A percentile compares a stretch with the other conserved stretches of the same genome.
Evolutionary conservation across 306 rosid species (phyloP).

Genomic region (Pyrus bretschneideri): DNA sequence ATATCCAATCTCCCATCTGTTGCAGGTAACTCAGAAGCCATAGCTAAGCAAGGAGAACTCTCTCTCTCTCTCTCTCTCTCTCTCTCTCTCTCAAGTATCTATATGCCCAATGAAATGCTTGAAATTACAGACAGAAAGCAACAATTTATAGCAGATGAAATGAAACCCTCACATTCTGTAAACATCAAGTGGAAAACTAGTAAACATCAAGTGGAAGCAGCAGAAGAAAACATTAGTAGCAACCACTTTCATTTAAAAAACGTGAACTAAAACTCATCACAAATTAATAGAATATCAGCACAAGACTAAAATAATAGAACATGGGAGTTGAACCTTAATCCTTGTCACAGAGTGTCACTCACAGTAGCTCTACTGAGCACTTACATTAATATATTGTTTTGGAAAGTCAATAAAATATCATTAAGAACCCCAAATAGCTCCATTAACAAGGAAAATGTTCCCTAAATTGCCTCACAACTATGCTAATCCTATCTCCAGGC

Average conservation of each 20-base stretch:
- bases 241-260: constrained; percentile 22
- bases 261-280: constrained; percentile 6
- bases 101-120: not conserved
- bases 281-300: constrained; percentile 24
- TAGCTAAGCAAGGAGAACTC: constrained; percentile 16
- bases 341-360: constrained; percentile 28
- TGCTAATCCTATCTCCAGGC: constrained; percentile 42
- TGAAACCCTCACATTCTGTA: constrained; percentile 19
- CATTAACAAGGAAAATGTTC: constrained; percentile 37
- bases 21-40: constrained; percentile 18
- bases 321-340: constrained; percentile 29
- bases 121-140: not conserved
- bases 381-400: constrained; percentile 43
- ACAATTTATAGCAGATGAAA: not conserved
- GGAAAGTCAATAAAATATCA: constrained; percentile 33
- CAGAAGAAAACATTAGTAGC: constrained; percentile 6
- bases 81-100: constrained; percentile 23
- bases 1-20: constrained; percentile 22
- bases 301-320: constrained; percentile 29
- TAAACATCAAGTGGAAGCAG: constrained; percentile 13
- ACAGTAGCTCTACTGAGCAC: constrained; percentile 38
- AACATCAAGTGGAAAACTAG: constrained; percentile 18
- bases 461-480: constrained; percentile 32
- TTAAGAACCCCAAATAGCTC: constrained; percentile 40
- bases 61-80: constrained; percentile 9